These are phyloP conservation scores for Hamigera avellanea DNA, from an alignment of 495 filamentous ascomycete species.

Conservation along the genomic window DNA sequence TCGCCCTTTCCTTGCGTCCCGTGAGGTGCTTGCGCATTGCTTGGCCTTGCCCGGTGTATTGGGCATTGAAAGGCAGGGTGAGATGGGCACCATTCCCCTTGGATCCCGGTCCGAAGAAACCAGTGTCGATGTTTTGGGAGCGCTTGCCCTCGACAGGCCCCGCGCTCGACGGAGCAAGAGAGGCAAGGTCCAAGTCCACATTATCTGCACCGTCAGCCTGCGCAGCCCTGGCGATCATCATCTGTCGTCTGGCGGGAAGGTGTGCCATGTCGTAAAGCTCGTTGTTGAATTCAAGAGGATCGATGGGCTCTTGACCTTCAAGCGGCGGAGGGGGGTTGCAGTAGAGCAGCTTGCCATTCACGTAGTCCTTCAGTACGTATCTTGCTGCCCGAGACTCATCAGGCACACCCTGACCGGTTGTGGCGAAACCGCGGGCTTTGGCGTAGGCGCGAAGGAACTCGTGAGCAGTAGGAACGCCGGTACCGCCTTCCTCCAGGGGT, in stretches of 20 bases:
- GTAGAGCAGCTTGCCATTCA: conserved; percentile 89
- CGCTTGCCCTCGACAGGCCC: conserved; percentile 43
- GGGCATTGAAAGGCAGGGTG: conserved; percentile 70
- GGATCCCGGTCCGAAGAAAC: conserved; percentile 66
- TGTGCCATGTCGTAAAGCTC: conserved; percentile 76
- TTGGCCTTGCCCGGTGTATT: conserved; percentile 72
- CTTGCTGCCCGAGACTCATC: conserved; percentile 89
- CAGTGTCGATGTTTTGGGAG: conserved; percentile 65
- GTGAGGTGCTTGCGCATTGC: conserved; percentile 55
- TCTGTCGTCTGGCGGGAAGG: conserved; percentile 58
- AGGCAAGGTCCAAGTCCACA: conserved; percentile 28
- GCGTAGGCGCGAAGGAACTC: conserved; percentile 85
- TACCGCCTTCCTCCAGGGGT: conserved; percentile 86
- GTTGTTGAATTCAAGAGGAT: conserved; percentile 67
- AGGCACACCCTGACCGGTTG: conserved; percentile 75
- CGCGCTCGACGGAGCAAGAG: conserved; percentile 5
- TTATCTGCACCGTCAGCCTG: conserved; percentile 27
- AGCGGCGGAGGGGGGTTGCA: conserved; percentile 67
- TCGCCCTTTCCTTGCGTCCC: conserved; percentile 71
- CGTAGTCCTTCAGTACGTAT: conserved; percentile 91
- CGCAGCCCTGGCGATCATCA: conserved; percentile 34
- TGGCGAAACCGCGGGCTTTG: conserved; percentile 77
- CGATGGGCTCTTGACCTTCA: conserved; percentile 44
- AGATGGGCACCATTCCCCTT: conserved; percentile 51
- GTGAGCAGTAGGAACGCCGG: conserved; percentile 74